Evolutionary conservation across 306 rosid genomes (phyloP).

Genomic region (Dryas drummondii): DNA sequence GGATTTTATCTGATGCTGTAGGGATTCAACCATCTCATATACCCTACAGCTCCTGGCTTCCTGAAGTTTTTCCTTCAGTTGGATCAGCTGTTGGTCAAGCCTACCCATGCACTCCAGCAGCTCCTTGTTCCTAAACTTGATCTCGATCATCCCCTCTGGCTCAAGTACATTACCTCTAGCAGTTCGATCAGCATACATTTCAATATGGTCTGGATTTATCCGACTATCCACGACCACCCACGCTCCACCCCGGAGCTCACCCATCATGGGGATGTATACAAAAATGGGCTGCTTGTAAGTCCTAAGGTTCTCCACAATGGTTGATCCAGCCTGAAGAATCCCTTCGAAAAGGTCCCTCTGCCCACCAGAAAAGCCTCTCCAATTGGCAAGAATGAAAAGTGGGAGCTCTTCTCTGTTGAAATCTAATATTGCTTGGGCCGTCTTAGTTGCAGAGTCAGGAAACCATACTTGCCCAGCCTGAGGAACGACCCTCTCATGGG

Average conservation of each 20-base stretch:
- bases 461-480: constrained; percentile 99
- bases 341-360: constrained; percentile 99
- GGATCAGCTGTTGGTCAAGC: constrained; percentile 74
- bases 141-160: constrained; percentile 99
- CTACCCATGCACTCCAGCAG: constrained; percentile 92
- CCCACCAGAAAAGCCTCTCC: constrained; percentile 99
- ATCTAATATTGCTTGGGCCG: constrained; percentile 91
- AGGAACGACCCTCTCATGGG: constrained; percentile 95
- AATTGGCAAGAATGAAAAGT: constrained; percentile 90
- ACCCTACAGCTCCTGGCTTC: constrained; percentile 61
- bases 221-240: constrained; percentile 97
- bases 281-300: constrained; percentile 93
- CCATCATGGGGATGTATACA: constrained; percentile 96
- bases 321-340: constrained; percentile 98
- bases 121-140: constrained; percentile 87
- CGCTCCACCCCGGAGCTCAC: constrained; percentile 98
- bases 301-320: constrained; percentile 97
- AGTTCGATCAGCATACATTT: constrained; percentile 89
- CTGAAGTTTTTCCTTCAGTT: constrained; percentile 67
- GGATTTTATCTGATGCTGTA: constrained; percentile 70
- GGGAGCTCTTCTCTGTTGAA: constrained; percentile 97
- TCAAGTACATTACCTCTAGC: constrained; percentile 96
- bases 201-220: constrained; percentile 87
- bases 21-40: constrained; percentile 47
- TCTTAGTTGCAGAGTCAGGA: constrained; percentile 92